Conservation (phyloP, 306 rosid genomes). For the Trifolium repens region DNA sequence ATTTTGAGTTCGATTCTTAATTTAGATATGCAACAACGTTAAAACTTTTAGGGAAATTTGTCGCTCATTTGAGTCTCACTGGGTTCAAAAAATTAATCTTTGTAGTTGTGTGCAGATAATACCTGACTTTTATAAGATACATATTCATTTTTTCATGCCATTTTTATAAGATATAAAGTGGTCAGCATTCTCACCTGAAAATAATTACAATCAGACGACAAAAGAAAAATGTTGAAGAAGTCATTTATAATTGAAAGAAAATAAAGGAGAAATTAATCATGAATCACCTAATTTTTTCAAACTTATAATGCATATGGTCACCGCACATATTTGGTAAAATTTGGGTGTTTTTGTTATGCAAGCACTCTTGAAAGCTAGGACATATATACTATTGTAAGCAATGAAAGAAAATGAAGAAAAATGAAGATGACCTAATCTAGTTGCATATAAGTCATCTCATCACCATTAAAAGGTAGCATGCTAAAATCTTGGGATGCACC, state of each 20-base stretch:
- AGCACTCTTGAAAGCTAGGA: constrained; percentile 34
- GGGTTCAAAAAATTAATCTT: too few species aligned
- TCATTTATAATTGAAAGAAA: constrained; percentile 26
- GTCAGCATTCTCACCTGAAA: constrained; percentile 28
- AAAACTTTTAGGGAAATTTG: too few species aligned
- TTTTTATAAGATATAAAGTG: not conserved
- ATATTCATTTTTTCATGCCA: constrained; percentile 35
- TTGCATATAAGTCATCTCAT: constrained; percentile 33
- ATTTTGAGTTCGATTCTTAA: too few species aligned
- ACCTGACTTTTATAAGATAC: not conserved
- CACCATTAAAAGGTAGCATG: constrained; percentile 33
- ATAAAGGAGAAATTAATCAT: constrained; percentile 34
- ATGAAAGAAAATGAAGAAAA: constrained; percentile 27
- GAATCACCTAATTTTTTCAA: constrained; percentile 32
- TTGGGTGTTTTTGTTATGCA: constrained; percentile 22
- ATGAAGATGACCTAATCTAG: constrained; percentile 35
- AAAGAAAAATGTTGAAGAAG: constrained; percentile 31
- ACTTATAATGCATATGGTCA: constrained; percentile 23
- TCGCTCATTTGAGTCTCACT: too few species aligned
- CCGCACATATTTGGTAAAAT: constrained; percentile 33
- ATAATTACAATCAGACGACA: constrained; percentile 41
- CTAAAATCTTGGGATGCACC: constrained; percentile 21
- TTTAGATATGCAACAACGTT: too few species aligned
- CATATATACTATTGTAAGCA: constrained; percentile 9
- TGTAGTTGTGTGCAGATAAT: too few species aligned